Evolutionary conservation across 768 basidiomycete genomes (phyloP), one percentile per base, ranked within the genome.

Genomic region (Amylocystis lapponica): DNA sequence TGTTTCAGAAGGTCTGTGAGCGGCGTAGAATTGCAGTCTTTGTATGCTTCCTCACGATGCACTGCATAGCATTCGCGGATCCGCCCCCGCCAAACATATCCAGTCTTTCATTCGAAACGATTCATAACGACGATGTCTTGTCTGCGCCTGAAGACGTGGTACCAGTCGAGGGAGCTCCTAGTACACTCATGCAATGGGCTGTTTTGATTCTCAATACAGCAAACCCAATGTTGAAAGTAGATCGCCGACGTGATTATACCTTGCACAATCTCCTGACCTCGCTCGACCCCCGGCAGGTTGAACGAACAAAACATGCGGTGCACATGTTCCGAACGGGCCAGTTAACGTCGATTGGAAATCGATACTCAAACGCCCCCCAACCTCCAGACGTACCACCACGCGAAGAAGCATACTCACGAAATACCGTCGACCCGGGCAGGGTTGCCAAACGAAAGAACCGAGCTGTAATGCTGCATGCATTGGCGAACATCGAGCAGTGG

Each of bases 401-500:
- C 13, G 78, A 84, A 31, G 75, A 72, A 0, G 58, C 63, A 0
- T 75, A 72, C 45, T 42, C 64, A 21, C 64, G 62, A 34, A 78
- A 78, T 46, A 75, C 71, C 0, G 76, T 84, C 3, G 74, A 79
- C 47, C 79, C 81, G 0, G 71, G 66, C 0, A 79, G 83, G 51
- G 68, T 81, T 13, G 72, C 69, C 33, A 79, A 67, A 45, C 64
- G 80, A 34, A 81, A 79, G 61, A 86, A 76, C 48, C 64, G 81
- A 20, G 78, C 81, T 0, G 75, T 79, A 11, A 86, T 89, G 83
- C 62, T 90, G 7, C 88, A 89, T 61, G 84, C 87, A 2, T 63
- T 90, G 2, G 87, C 87, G 1, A 88, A 88, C 56, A 87, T 92
- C 40, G 87, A 90, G 53, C 87, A 88, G 59, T 92, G 86, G 84